Base-by-base conservation (phyloP, 2,329 filamentous ascomycete genomes). In the Hypoxylon sp. region DNA sequence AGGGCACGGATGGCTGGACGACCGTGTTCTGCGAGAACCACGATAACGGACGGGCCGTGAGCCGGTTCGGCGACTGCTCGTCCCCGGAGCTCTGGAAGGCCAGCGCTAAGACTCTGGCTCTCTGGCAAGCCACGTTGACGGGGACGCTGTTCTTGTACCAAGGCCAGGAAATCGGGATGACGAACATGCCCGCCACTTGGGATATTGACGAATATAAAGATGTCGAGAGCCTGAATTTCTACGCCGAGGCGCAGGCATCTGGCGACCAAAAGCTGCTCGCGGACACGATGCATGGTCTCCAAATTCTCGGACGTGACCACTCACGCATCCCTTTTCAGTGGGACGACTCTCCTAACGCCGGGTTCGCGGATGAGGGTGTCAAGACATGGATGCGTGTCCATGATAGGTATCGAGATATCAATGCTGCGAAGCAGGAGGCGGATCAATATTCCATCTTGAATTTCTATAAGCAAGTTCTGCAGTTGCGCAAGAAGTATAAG, bases 321-420 rank as follows among this genome's bases (percentile, higher is more conserved):
- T 78, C 86, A 1, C 77, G 88, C 0, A 81, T 87, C 1, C 88
- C 88, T 0, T 84, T 91, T 69, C 86, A 88, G 48, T 91, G 88
- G 88, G 79, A 82, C 48, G 77, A 73, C 1, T 75, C 77, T 0
- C 73, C 79, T 0, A 80, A 88, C 58, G 84, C 84, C 0, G 88
- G 88, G 0, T 91, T 91, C 71, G 82, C 84, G 0, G 64, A 67
- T 11, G 62, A 55, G 0, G 62, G 54, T 0, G 69, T 68, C 0
- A 79, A 78, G 61, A 85, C 88, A 0, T 91, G 88, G 88, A 90
- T 90, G 84, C 78, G 83, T 1, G 81, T 87, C 1, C 86, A 89
- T 64, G 83, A 88, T 17, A 77, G 81, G 24, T 87, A 83, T 65
- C 64, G 64, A 2, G 67, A 74, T 1, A 78, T 87, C 67, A 91